Evolutionary conservation across 805 yeast genomes (phyloP), one percentile per base, ranked within the genome.

Genomic region (Pichia deserticola): DNA sequence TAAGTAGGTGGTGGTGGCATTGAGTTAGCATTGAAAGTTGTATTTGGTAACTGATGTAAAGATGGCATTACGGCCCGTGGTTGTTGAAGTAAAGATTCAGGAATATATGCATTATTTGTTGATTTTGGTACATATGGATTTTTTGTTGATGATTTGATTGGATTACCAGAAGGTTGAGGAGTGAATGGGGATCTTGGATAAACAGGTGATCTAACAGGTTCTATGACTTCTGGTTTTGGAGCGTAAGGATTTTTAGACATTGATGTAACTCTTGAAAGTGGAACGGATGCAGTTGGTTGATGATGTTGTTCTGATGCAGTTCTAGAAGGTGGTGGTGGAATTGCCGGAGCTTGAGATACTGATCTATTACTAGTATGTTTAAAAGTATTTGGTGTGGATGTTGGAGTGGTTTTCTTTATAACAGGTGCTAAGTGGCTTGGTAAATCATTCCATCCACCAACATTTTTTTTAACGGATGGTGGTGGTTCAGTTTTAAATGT

Each of bases 381-480:
- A 25, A 42, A 34, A 32, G 38, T 15, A 5, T 20, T 43, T 7
- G 47, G 25, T 5, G 61, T 45, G n/a, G 65, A 60, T 36, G 60
- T 48, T 36, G 42, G 28, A 33, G 57, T 49, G 3, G 53, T 44
- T 12, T 46, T 28, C 28, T 53, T 53, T 5, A 49, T 56, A 32
- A 64, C 56, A 9, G 66, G 52, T 20, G 63, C 59, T 50, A 67
- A 43, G 32, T 73, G 67, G 10, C 77, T 73, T 45, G 89, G 88
- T 52, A 83, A 67, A 60, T 82, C 87, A 57, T 82, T 82, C 88
- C 89, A 82, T 4, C 87, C 88, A 37, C 82, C 86, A 37, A 77
- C 77, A 40, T 78, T 78, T 48, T 65, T 66, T 50, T 73, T 75
- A 51, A 55, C 57, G 29, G 62, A 65, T 10, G 62, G 54, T 27